Evolutionary conservation across 2,329 filamentous ascomycete genomes (phyloP).

Genomic region (Colletotrichum paranaense): DNA sequence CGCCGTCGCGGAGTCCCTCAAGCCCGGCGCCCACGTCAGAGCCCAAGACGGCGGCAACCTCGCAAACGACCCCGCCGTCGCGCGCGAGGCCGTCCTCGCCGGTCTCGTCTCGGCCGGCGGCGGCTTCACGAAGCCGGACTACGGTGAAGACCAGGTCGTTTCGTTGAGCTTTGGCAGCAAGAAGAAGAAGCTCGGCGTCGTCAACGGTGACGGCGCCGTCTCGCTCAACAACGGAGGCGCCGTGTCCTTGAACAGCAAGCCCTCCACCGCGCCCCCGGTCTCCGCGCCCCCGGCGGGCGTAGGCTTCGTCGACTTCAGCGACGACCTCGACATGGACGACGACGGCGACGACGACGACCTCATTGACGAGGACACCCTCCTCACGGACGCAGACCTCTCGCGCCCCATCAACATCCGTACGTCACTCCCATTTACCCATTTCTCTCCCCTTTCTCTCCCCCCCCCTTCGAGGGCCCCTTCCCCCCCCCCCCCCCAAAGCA

Average conservation of each 20-base stretch:
- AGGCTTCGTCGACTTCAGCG: conserved; percentile 75
- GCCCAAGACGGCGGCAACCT: conserved; percentile 75
- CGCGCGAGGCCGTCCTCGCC: conserved; percentile 85
- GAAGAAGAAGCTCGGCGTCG: conserved; percentile 45
- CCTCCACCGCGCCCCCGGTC: conserved; percentile 55
- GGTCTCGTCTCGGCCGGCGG: conserved; percentile 74
- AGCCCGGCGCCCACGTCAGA: conserved; percentile 72
- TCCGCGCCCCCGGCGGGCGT: conserved; percentile 63
- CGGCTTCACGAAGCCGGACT: conserved; percentile 80
- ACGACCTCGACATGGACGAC: conserved; percentile 63
- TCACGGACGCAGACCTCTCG: conserved; percentile 86
- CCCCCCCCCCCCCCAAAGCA: not conserved
- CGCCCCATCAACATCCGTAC: conserved; percentile 83
- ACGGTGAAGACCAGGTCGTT: conserved; percentile 66
- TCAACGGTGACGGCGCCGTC: conserved; percentile 30
- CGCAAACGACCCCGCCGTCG: conserved; percentile 58
- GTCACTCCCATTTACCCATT: conserved; percentile 49
- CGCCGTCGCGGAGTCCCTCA: conserved; percentile 68
- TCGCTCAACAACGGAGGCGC: conserved; percentile 21
- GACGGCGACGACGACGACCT: conserved; percentile 85
- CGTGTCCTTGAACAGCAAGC: conserved; percentile 47
- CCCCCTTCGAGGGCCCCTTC: not conserved
- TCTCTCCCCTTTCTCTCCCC: not conserved
- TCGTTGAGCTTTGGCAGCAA: conserved; percentile 55
- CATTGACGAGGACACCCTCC: conserved; percentile 89